Evolutionary conservation across 306 rosid species (phyloP).

Genomic region (Betula pendula): DNA sequence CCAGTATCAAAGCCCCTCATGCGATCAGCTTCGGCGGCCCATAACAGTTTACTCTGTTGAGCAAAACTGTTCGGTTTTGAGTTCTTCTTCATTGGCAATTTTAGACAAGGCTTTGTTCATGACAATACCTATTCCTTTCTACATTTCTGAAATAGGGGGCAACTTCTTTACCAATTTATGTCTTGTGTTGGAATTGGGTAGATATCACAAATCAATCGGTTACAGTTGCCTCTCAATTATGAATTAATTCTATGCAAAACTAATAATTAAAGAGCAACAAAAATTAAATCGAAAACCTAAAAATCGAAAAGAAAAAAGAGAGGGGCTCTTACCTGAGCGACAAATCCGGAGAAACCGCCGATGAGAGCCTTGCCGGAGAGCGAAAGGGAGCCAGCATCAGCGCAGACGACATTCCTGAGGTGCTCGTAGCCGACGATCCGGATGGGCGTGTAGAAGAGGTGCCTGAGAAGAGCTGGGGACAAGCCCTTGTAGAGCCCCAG

Average conservation of each 20-base stretch:
- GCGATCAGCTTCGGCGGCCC: no score
- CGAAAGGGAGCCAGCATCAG: conserved; percentile 48
- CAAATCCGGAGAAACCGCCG: conserved; percentile 72
- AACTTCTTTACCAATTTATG: background rate
- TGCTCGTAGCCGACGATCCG: conserved; percentile 80
- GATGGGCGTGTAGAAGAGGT: conserved; percentile 74
- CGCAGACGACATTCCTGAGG: conserved; percentile 42
- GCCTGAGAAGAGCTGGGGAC: conserved; percentile 81
- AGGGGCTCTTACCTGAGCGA: conserved; percentile 70
- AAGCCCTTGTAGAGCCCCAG: conserved; percentile 74
- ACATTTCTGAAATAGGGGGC: background rate
- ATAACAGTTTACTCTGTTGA: no score
- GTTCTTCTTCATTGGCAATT: background rate
- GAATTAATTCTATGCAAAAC: background rate
- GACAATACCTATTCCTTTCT: background rate
- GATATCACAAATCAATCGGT: background rate
- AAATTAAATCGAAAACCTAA: background rate
- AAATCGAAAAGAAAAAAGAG: background rate
- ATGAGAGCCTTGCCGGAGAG: conserved; percentile 55
- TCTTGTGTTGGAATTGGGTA: background rate
- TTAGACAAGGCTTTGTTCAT: background rate
- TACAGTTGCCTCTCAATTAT: background rate
- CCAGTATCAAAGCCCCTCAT: no score
- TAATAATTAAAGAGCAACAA: background rate
- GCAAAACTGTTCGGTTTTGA: background rate